Evolutionary conservation across 176 grass and related monocot species (phyloP), one percentile per base, ranked within the genome.

Genomic region (Phoenix dactylifera): DNA sequence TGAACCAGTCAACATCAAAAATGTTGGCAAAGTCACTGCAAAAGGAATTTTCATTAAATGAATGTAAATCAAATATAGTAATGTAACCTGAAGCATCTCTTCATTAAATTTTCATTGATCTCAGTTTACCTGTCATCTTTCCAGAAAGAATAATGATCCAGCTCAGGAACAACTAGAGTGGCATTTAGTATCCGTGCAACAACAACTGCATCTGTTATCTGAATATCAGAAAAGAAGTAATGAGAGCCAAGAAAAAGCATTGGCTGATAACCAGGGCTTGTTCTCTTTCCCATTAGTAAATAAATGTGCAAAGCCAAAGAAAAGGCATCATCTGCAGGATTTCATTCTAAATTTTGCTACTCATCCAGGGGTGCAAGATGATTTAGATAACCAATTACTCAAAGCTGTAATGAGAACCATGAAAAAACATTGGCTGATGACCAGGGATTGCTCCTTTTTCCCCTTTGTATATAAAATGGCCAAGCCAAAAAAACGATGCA

Each of bases 181-280:
- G 93, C 93, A 75, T 91, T 97, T 63, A 97, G 78, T 77, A 97
- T 91, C 66, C 84, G 54, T 50, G 93, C 84, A 59, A 97, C 84
- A 61, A 97, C 87, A 75, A 85, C 87, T 50, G 87, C 93, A 83
- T 97, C 93, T 73, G 78, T 85, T 78, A 97, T 91, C 87, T 96
- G 77, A 65, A 77, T 77, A 74, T 53, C 72, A 49, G 28, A 77
- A 74, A 23, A 68, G 28, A 30, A 58, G 29, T 57, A 10, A 74
- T 65, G n/a, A 74, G 44, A 64, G 2, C 60, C 16, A 63, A 64
- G 9, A 60, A 62, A 12, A 52, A 5, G 32, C 4, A 26, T 7
- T 15, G 44, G 18, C 48, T 60, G 12, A 20, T 22, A 56, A 10
- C 9, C 35, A 44, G 35, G 35, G 10, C 35, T 44, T 9, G 7